Percentiles rank a stretch among this genome's conserved stretches.
Evolutionary conservation across 164 flowering plant genomes (phyloP).

Genomic region (Houttuynia cordata): DNA sequence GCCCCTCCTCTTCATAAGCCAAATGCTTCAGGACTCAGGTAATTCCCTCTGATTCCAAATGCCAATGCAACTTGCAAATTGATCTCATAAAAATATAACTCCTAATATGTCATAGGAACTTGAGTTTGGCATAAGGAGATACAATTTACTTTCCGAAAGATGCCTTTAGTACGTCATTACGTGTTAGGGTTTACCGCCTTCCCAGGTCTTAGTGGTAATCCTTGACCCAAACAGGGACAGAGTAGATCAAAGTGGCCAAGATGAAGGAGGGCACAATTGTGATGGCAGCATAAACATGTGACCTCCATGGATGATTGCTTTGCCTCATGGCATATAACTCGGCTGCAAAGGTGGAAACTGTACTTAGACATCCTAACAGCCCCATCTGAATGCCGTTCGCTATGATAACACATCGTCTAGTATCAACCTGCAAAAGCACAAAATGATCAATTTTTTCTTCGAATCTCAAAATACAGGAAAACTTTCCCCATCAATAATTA

Average conservation of each 20-base stretch:
- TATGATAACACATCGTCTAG: conserved; percentile 32
- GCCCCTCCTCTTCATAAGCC: too few species aligned
- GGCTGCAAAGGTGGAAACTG: conserved; percentile 85
- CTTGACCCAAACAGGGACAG: conserved; percentile 57
- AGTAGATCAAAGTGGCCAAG: conserved; percentile 57
- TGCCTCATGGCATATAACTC: conserved; percentile 71
- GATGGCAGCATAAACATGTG: conserved; percentile 43
- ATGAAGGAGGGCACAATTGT: conserved; percentile 51
- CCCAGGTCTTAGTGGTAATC: conserved; percentile 7
- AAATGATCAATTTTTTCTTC: not conserved
- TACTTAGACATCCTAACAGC: conserved; percentile 75
- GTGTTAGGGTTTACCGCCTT: too few species aligned
- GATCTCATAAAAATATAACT: too few species aligned
- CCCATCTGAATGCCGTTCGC: conserved; percentile 69
- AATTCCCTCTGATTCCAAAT: too few species aligned
- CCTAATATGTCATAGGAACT: too few species aligned
- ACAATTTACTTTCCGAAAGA: too few species aligned
- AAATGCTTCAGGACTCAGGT: too few species aligned
- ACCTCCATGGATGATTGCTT: conserved; percentile 64
- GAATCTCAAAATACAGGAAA: not conserved
- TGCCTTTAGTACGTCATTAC: too few species aligned
- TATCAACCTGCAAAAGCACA: conserved; percentile 43
- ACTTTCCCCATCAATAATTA: too few species aligned
- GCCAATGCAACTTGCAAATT: too few species aligned
- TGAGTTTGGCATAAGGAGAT: too few species aligned